Base-by-base conservation (phyloP, 225 moss, liverwort and hornwort genomes). In the Bryoerythrophyllum caledonicum region DNA sequence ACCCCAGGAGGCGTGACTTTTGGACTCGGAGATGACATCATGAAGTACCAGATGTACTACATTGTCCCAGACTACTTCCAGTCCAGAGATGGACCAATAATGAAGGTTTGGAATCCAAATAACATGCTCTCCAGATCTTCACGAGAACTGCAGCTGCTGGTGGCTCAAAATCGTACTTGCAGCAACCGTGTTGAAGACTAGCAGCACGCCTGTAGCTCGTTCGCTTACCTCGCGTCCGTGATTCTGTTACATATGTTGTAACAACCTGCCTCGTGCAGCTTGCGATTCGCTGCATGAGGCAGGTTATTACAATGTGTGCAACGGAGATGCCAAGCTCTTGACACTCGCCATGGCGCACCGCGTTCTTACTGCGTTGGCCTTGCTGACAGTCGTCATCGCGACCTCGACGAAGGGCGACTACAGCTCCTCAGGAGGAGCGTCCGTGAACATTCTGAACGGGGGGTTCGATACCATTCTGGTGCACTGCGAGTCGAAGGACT, bases 401-500 rank as follows among this genome's bases (percentile, higher is more conserved):
- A 12, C 28, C 13, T 59, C 71, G 10, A n/a, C 44, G 64, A 75
- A 20, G 15, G 68, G 60, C 7, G 82, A 73, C 56, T 67, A 75
- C n/a, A n/a, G n/a, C 68, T 69, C 85, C 34, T 74, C 79, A 4
- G 87, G 82, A 63, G 80, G 82, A 63, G 77, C 87, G 7, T 87
- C 81, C 2, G 87, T 87, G 63, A 79, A 79, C 68, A 82, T 87
- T 63, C 35, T 82, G 71, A 87, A 87, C 24, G 78, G 58, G 6
- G 82, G 79, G 2, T 68, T 62, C 0, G 84, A 84, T 15, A 44
- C 84, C 56, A 77, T 87, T 62, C 74, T 87, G 44, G 77, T 87
- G 77, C 87, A 87, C 40, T 87, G 87, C 55, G 67, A 74, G 51
- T 84, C 84, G 1, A 87, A 87, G 44, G 84, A 87, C 68, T 84